Conservation (phyloP, 257 asterid genomes). For the Jacaranda mimosifolia region DNA sequence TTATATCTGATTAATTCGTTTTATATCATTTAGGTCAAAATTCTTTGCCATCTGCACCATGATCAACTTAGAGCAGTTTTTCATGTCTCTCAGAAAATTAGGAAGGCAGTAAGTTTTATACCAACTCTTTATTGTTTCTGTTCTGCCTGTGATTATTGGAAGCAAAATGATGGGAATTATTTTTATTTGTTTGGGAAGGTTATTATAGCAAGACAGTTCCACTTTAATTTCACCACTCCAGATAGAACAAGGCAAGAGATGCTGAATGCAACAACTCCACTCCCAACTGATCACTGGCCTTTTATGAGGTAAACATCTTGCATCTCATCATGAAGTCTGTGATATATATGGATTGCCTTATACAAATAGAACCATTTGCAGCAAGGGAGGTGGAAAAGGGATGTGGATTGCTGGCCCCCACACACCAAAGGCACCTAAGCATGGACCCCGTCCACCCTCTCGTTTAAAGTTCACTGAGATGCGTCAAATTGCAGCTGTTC, state of each 20-base stretch:
- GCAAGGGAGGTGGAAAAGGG: slow-evolving; percentile 66
- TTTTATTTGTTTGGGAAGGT: slow-evolving; percentile 54
- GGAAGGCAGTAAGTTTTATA: slow-evolving; percentile 82
- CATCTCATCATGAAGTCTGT: neutral
- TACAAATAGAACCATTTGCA: slow-evolving; percentile 42
- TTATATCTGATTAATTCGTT: slow-evolving; percentile 24
- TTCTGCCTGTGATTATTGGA: neutral
- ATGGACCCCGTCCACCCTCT: slow-evolving; percentile 87
- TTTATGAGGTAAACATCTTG: slow-evolving; percentile 60
- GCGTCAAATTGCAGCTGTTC: slow-evolving; percentile 91
- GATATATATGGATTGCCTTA: neutral
- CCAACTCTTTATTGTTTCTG: neutral
- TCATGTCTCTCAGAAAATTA: slow-evolving; percentile 87
- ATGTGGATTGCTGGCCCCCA: slow-evolving; percentile 62
- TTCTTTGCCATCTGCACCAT: slow-evolving; percentile 93
- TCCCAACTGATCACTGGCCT: slow-evolving; percentile 87
- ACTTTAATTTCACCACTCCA: slow-evolving; percentile 94
- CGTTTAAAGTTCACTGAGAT: slow-evolving; percentile 78
- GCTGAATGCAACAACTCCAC: slow-evolving; percentile 86
- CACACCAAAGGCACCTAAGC: slow-evolving; percentile 95
- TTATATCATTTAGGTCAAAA: slow-evolving; percentile 65
- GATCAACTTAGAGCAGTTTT: slow-evolving; percentile 93
- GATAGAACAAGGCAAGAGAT: slow-evolving; percentile 88
- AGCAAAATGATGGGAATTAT: slow-evolving; percentile 4
- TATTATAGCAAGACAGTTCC: slow-evolving; percentile 78